phyloP scores from a whole-genome alignment of 352 stramenopile genomes.

The Globisporangium camurandrum region DNA sequence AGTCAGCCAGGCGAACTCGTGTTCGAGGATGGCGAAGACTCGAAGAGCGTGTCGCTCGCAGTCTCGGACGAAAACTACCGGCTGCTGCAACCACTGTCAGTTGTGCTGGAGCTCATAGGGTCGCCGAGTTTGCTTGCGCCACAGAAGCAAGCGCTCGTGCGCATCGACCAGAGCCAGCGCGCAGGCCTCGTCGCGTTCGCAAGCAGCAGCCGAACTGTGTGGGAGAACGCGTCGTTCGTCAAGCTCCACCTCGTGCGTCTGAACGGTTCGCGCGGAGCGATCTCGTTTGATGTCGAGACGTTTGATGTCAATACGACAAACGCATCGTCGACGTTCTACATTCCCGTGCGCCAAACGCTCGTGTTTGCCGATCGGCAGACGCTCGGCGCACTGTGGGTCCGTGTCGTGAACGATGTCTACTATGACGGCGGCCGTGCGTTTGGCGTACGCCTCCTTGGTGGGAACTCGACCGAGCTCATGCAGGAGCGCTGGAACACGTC shows the following conservation, averaged over 20 bases:
- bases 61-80: conserved; percentile 30
- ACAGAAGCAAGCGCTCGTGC: conserved; percentile 21
- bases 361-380: conserved; percentile 29
- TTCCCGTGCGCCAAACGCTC: conserved; percentile 18
- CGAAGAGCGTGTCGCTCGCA: conserved; percentile 23
- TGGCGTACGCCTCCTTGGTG: conserved; percentile 26
- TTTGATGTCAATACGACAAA: conserved; percentile 28
- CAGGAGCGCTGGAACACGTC: not conserved
- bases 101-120: conserved; percentile 18
- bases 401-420: conserved; percentile 36
- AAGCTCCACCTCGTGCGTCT: conserved; percentile 38
- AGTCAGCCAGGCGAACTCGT: conserved; percentile 16
- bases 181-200: conserved; percentile 29
- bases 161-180: conserved; percentile 18
- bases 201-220: conserved; percentile 12
- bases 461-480: not conserved
- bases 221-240: conserved; percentile 28
- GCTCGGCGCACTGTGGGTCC: conserved; percentile 25
- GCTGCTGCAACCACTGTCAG: conserved; percentile 11
- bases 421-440: conserved; percentile 26
- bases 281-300: conserved; percentile 35
- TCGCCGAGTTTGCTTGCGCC: conserved; percentile 5
- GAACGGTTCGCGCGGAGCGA: conserved; percentile 32
- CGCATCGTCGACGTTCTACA: conserved; percentile 23
- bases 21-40: conserved; percentile 40